Conservation (phyloP, 305 asterid species). For the Plantago lanceolata region DNA sequence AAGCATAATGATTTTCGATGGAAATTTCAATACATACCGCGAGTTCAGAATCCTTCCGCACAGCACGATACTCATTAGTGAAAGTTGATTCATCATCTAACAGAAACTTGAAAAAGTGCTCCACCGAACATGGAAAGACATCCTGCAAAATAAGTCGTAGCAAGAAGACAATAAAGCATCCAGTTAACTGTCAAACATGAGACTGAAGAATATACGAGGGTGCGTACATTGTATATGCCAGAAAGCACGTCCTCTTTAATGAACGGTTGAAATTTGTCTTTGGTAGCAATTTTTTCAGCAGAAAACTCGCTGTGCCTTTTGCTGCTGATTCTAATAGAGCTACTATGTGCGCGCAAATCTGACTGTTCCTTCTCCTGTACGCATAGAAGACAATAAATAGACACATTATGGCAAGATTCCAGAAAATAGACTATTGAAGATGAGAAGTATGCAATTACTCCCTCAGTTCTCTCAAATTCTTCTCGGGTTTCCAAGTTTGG, state of each 20-base stretch:
- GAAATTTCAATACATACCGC: slow-evolving; percentile 40
- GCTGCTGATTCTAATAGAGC: slow-evolving; percentile 56
- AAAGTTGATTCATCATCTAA: slow-evolving; percentile 71
- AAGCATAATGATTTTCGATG: slow-evolving; percentile 15
- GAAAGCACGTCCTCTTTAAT: slow-evolving; percentile 77
- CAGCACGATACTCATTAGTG: slow-evolving; percentile 64
- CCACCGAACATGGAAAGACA: slow-evolving; percentile 66
- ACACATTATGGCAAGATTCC: slow-evolving; percentile 14
- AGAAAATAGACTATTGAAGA: not conserved
- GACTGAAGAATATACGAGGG: slow-evolving; percentile 1
- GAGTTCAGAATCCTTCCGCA: slow-evolving; percentile 72
- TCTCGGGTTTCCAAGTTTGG: too few relatives aligned
- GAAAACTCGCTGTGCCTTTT: slow-evolving; percentile 39
- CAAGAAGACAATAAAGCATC: slow-evolving; percentile 13
- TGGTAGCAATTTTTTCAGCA: slow-evolving; percentile 39
- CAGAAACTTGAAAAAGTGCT: slow-evolving; percentile 65
- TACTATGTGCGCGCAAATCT: slow-evolving; percentile 88
- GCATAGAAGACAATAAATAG: slow-evolving; percentile 13
- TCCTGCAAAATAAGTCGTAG: slow-evolving; percentile 48
- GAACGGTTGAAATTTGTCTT: slow-evolving; percentile 58
- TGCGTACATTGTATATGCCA: slow-evolving; percentile 63
- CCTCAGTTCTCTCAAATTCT: not conserved
- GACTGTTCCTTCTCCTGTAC: slow-evolving; percentile 80
- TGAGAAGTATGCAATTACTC: not conserved
- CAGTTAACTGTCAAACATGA: slow-evolving; percentile 8